A percentile compares a stretch with the other conserved stretches of the same genome.
phyloP scores from a whole-genome alignment of 2,329 filamentous ascomycete genomes.

The Pyrenochaeta sp. region DNA sequence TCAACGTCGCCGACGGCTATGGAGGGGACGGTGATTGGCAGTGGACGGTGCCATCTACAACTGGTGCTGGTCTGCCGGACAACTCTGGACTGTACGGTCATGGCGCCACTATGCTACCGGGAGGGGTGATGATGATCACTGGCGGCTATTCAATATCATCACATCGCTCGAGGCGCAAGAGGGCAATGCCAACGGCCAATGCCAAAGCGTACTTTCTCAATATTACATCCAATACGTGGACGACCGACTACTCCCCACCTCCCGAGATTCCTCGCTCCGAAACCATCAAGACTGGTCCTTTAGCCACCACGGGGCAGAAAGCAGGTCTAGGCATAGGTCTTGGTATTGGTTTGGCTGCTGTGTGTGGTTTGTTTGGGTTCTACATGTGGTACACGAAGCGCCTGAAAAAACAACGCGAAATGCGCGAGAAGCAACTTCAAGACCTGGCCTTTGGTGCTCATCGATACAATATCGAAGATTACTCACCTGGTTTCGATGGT shows the following conservation, averaged over 20 bases:
- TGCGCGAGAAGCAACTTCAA: conserved; percentile 64
- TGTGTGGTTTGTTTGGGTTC: conserved; percentile 53
- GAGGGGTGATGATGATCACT: conserved; percentile 67
- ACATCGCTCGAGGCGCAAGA: conserved; percentile 44
- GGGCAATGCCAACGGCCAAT: conserved; percentile 51
- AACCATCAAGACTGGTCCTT: conserved; percentile 37
- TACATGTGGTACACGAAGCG: conserved; percentile 59
- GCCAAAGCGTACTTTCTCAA: conserved; percentile 67
- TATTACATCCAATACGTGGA: conserved; percentile 67
- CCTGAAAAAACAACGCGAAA: conserved; percentile 50
- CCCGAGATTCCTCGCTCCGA: conserved; percentile 20
- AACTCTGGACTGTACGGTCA: conserved; percentile 67
- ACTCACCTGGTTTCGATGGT: conserved; percentile 47
- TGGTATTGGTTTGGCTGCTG: conserved; percentile 53
- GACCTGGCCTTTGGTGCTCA: conserved; percentile 62
- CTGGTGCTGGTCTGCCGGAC: conserved; percentile 52
- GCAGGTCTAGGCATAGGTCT: conserved; percentile 57
- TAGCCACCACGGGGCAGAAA: conserved; percentile 56
- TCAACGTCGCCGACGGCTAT: conserved; percentile 78
- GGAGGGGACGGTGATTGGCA: conserved; percentile 69
- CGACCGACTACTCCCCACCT: conserved; percentile 64
- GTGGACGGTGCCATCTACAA: conserved; percentile 69
- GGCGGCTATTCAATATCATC: conserved; percentile 65
- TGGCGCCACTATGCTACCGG: conserved; percentile 68
- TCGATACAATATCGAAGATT: conserved; percentile 52